phyloP scores from a whole-genome alignment of 441 rosid genomes.

The Breynia disticha region DNA sequence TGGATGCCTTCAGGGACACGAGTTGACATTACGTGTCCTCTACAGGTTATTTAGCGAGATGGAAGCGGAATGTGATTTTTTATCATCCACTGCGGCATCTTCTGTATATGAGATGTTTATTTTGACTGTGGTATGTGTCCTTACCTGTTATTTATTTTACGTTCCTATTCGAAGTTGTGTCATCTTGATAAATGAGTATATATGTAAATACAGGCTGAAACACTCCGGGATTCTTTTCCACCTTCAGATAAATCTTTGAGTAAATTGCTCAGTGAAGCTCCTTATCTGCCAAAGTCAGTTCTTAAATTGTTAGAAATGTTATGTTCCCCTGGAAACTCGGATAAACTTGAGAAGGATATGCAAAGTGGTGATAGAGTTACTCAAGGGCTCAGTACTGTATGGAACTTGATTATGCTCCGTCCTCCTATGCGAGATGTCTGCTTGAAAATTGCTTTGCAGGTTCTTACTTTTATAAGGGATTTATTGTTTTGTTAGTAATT shows the following conservation, averaged over 20 bases:
- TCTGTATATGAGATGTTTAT: conserved; percentile 83
- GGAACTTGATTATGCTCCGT: conserved; percentile 84
- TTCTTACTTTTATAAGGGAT: conserved; percentile 20
- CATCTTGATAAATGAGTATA: conserved; percentile 16
- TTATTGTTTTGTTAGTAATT: background rate
- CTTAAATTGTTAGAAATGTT: conserved; percentile 68
- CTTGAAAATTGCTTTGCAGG: conserved; percentile 94
- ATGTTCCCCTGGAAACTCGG: conserved; percentile 66
- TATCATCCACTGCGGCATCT: conserved; percentile 87
- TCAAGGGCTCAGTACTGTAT: conserved; percentile 94
- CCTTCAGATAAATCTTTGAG: conserved; percentile 95
- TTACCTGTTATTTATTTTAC: conserved; percentile 11
- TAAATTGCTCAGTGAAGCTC: conserved; percentile 91
- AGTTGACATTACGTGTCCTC: conserved; percentile 95
- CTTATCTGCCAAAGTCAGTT: conserved; percentile 80
- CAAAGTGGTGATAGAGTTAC: conserved; percentile 91
- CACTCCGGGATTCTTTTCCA: conserved; percentile 89
- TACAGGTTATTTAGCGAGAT: conserved; percentile 92
- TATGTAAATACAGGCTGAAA: conserved; percentile 65
- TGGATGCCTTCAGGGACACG: conserved; percentile 90
- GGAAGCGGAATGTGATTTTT: conserved; percentile 92
- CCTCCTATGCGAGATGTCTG: conserved; percentile 82
- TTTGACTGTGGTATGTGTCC: conserved; percentile 63
- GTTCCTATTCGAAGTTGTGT: conserved; percentile 1
- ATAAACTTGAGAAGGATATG: conserved; percentile 52